These are phyloP conservation scores for Rhinocladiella mackenziei DNA, from an alignment of 2,329 filamentous ascomycete species.

Conservation along the genomic window DNA sequence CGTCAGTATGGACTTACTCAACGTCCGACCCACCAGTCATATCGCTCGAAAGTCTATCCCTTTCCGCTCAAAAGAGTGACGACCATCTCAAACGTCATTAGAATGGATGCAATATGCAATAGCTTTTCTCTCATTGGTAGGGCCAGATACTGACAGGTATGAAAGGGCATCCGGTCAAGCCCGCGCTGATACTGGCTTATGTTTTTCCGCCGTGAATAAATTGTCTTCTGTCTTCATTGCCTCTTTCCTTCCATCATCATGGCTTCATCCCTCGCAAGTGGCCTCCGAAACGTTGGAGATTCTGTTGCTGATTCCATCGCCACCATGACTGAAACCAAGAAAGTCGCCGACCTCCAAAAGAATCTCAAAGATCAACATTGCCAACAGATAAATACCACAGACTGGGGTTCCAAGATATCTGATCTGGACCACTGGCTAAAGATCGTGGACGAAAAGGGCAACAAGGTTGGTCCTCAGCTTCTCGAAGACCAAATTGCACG, in stretches of 20 bases:
- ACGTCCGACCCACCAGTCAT: too few relatives aligned
- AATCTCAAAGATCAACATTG: constrained; percentile 52
- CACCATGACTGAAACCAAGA: constrained; percentile 23
- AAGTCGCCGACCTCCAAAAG: constrained; percentile 50
- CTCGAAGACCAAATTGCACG: constrained; percentile 69
- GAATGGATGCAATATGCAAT: not conserved
- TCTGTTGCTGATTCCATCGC: constrained; percentile 13
- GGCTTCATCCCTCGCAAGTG: constrained; percentile 19
- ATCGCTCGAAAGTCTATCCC: not conserved
- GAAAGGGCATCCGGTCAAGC: too few relatives aligned
- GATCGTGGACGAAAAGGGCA: constrained; percentile 50
- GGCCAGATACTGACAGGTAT: too few relatives aligned
- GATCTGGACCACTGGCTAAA: constrained; percentile 77
- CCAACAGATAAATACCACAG: constrained; percentile 64
- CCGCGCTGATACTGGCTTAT: too few relatives aligned
- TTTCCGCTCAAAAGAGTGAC: not conserved
- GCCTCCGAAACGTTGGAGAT: constrained; percentile 14
- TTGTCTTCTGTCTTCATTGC: too few relatives aligned
- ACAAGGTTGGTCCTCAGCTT: constrained; percentile 62
- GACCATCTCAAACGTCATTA: constrained; percentile 1
- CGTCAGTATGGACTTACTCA: too few relatives aligned
- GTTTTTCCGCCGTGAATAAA: too few relatives aligned
- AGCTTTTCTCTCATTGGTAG: not conserved
- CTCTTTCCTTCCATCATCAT: constrained; percentile 7
- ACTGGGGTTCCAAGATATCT: constrained; percentile 69